Percentiles rank a stretch among this genome's conserved stretches.
phyloP scores from a whole-genome alignment of 805 yeast species.

The Cyberlindnera mycetangii region DNA sequence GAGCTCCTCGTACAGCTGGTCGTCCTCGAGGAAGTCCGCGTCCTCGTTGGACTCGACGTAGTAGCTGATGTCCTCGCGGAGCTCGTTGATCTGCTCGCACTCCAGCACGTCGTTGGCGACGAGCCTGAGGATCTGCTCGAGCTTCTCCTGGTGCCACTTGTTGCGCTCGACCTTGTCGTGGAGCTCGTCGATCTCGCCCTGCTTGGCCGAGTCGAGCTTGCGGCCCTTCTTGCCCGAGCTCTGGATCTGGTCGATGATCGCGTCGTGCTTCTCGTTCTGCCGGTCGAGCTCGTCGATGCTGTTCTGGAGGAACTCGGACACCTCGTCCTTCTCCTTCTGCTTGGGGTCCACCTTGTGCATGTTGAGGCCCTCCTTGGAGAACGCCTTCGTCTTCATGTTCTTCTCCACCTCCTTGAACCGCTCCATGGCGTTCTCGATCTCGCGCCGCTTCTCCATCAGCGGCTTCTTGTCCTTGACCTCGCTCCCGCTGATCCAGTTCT shows the following conservation, averaged over 20 bases:
- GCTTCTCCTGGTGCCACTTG: slow-evolving; percentile 69
- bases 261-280: slow-evolving; percentile 78
- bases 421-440: slow-evolving; percentile 85
- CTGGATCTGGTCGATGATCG: slow-evolving; percentile 56
- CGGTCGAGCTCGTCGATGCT: slow-evolving; percentile 76
- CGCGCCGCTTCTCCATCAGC: slow-evolving; percentile 68
- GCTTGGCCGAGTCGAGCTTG: slow-evolving; percentile 46
- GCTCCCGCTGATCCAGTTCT: slow-evolving; percentile 88
- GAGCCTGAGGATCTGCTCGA: slow-evolving; percentile 74
- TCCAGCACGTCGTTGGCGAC: slow-evolving; percentile 79
- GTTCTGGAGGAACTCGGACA: slow-evolving; percentile 63
- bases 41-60: slow-evolving; percentile 93
- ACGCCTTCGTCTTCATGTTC: slow-evolving; percentile 89
- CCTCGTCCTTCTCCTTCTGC: slow-evolving; percentile 74
- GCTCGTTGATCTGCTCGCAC: slow-evolving; percentile 69
- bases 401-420: slow-evolving; percentile 92
- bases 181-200: slow-evolving; percentile 57
- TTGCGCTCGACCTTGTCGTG: slow-evolving; percentile 68
- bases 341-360: slow-evolving; percentile 71
- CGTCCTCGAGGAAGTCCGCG: slow-evolving; percentile 90
- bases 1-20: slow-evolving; percentile 84
- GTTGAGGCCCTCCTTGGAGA: slow-evolving; percentile 87
- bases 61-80: slow-evolving; percentile 87
- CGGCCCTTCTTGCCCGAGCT: slow-evolving; percentile 53
- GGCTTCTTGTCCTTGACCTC: slow-evolving; percentile 88